phyloP scores from a whole-genome alignment of 2,329 filamentous ascomycete genomes.

The Penicillium sp. region DNA sequence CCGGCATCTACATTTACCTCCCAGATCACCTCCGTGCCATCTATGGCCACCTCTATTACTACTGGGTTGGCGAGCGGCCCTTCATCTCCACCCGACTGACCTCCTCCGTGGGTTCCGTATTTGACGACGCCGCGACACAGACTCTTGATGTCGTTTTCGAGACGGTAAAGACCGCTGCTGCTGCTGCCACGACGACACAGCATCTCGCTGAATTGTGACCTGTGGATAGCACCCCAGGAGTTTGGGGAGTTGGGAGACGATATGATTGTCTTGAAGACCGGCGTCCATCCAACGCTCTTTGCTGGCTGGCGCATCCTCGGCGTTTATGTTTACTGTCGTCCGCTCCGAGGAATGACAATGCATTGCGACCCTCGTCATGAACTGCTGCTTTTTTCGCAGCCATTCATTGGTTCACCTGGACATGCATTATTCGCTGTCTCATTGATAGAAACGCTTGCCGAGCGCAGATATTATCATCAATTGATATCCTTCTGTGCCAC shows the following conservation, averaged over 20 bases:
- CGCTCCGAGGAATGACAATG: not conserved
- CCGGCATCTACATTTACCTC: constrained; percentile 88
- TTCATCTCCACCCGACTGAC: constrained; percentile 37
- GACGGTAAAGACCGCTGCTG: constrained; percentile 48
- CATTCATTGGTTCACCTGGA: not conserved
- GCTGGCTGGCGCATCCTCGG: constrained; percentile 29
- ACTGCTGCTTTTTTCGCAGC: not conserved
- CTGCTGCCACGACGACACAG: constrained; percentile 39
- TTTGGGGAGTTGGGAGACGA: constrained; percentile 3
- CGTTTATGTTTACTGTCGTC: constrained; percentile 21
- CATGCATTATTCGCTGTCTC: not conserved
- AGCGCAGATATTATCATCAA: constrained; percentile 12
- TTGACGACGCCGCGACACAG: constrained; percentile 33
- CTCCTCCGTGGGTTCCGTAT: constrained; percentile 36
- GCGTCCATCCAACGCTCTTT: constrained; percentile 2
- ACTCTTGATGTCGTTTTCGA: constrained; percentile 51
- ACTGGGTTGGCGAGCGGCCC: constrained; percentile 75
- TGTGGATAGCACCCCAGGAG: not conserved
- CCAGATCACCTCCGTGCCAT: constrained; percentile 87
- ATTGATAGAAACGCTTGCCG: not conserved
- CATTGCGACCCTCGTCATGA: not conserved
- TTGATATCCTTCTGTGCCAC: constrained; percentile 10
- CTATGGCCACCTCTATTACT: constrained; percentile 86
- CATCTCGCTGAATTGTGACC: constrained; percentile 37
- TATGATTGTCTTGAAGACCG: not conserved